Base-by-base conservation (phyloP, 2,329 filamentous ascomycete species). In the Penicillium sp. region DNA sequence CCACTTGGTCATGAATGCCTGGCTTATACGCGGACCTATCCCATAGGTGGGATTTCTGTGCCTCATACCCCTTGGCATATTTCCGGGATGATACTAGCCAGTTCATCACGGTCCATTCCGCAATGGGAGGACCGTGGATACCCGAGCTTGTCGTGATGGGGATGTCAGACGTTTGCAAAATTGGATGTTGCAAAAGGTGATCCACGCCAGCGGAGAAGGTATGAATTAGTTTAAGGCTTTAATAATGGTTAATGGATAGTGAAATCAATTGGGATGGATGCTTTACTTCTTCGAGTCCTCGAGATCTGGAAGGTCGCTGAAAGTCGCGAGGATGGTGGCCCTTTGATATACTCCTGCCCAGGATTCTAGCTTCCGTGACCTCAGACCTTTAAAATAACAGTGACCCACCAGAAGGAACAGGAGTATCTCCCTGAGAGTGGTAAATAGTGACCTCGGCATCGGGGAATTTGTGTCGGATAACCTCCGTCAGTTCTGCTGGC, bases 81-180 rank as follows among this genome's bases (percentile, higher is more conserved):
- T 79, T 74, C 58, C 85, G 82, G n/a, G 77, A 79, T 24, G 81
- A 75, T n/a, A 81, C 76, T 2, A 88, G 73, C 52, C 81, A 79
- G 63, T 85, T 86, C 78, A 87, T 78, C 29, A 87, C 71, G 13
- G 85, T 81, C 85, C 85, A 89, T 74, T 88, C 86, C 0, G 85
- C 78, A 48, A 88, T 88, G 55, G 85, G 83, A 0, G 86, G 85
- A 1, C 83, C 84, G 64, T 85, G 83, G 45, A 86, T 80, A 24
- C 84, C 76, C 5, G 78, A 81, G 34, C 77, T 78, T 4, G 80
- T 84, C 4, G 81, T 81, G 54, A 86, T 74, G 1, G 79, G 75
- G 49, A 86, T 79, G 26, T 80, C 66, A 14, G 77, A 80, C 45
- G 79, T 71, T 7, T 72, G 81, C 59, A 83, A 79, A 39, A 86